Conservation (phyloP, 129 eudicot genomes). For the Heracleum sosnowskyi region DNA sequence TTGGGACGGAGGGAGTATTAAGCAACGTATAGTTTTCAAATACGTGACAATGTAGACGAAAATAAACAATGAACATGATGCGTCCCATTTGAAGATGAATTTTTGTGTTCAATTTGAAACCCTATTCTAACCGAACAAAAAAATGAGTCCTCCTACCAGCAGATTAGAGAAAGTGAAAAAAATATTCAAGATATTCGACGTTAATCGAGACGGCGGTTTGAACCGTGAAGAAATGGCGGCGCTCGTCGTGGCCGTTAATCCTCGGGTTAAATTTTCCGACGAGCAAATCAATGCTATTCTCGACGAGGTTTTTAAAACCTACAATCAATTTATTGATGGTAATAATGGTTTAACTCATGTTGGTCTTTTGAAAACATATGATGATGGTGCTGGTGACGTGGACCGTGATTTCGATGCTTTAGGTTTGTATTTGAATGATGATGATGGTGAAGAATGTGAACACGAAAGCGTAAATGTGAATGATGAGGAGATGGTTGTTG, state of each 20-base stretch:
- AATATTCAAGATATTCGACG: constrained; percentile 77
- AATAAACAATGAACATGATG: too few relatives aligned
- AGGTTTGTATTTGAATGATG: constrained; percentile 48
- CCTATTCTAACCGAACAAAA: not conserved
- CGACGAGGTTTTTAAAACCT: constrained; percentile 85
- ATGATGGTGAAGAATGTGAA: too few relatives aligned
- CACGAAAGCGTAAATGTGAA: too few relatives aligned
- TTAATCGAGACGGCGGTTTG: constrained; percentile 66
- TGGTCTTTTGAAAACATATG: constrained; percentile 80
- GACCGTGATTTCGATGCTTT: constrained; percentile 95
- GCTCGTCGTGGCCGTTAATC: constrained; percentile 91
- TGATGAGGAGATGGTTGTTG: constrained; percentile 39
- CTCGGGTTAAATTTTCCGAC: constrained; percentile 87
- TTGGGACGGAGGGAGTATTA: too few relatives aligned
- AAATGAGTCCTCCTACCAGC: constrained; percentile 68
- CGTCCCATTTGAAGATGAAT: too few relatives aligned
- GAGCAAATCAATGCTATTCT: constrained; percentile 89
- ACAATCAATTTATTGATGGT: constrained; percentile 68
- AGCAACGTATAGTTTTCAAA: too few relatives aligned
- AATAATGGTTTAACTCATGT: constrained; percentile 73
- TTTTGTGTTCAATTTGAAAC: not conserved
- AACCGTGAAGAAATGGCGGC: constrained; percentile 88
- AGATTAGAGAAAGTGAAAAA: constrained; percentile 93
- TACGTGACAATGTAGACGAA: too few relatives aligned
- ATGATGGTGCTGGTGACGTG: constrained; percentile 99